Base-by-base conservation (phyloP, 371 early-diverging fungal species). In the Apophysomyces sp. region DNA sequence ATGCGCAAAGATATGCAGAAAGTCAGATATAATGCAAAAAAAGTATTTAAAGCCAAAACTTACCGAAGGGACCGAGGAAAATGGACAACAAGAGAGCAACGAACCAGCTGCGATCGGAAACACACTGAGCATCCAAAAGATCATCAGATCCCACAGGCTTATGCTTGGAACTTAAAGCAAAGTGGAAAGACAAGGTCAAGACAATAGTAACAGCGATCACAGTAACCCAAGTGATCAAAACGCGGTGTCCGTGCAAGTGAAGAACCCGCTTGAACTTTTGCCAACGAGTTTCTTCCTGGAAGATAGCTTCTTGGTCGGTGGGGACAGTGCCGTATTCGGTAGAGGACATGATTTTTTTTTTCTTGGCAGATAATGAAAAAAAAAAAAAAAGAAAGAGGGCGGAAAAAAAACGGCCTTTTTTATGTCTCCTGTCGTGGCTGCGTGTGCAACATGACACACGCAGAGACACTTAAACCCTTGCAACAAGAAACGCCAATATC, bases 21-120 rank as follows among this genome's bases (percentile, higher is more conserved):
- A 51, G 49, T 9, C 52, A 51, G 12, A n/a, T n/a, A 49, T 13
- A 21, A 16, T 34, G 16, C 40, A 27, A 15, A 32, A 57, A 51
- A 30, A 34, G 11, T 21, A 9, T 60, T 52, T 58, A 40, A 18
- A 8, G 18, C 7, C 24, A 7, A 40, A n/a, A 55, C 72, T 70
- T 72, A 79, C 81, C 81, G 40, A 81, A 74, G 3, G 78, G 76
- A 51, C 81, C 81, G 31, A 81, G 62, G 60, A 81, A 81, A 60
- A 81, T 69, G 30, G 81, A 81, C 1, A 81, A 68, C 49, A 81
- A 40, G 18, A 81, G 61, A 58, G 81, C 63, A 61, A 82, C 61
- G 54, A 78, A 73, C 74, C 79, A 72, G 65, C 80, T 71, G 54
- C 82, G 73, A 52, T 80, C 77, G 60, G 83, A 77, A 52, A 74